Evolutionary conservation across 2,329 filamentous ascomycete genomes (phyloP), one percentile per base, ranked within the genome.

Genomic region (Colletotrichum tamarilloi): DNA sequence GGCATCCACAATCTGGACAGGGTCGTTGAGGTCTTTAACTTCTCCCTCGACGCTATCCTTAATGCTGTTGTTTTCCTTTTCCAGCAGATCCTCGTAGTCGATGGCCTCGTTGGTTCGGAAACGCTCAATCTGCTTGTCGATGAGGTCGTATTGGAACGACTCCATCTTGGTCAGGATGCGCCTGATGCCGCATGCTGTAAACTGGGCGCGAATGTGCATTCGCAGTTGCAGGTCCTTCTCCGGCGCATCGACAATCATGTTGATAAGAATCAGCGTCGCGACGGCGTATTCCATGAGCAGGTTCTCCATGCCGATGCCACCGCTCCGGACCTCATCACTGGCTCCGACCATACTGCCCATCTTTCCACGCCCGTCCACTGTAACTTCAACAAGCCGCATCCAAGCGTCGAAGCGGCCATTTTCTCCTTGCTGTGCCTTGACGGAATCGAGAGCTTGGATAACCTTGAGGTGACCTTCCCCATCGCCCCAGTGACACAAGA

Each of bases 361-460:
- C 88, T 98, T 99, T 78, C 97, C 97, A 79, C 97, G 93, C 52
- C 97, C 97, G 83, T 98, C 97, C 76, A 98, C 92, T 1, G 96
- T 98, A 77, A 98, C 96, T 84, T 98, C 97, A 55, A 98, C 96
- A 73, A 98, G 93, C 73, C 97, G 94, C 94, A 99, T 98, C 97
- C 97, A 99, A 49, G 95, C 92, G 83, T 99, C 97, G 80, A 99
- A 99, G 1, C 97, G 92, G 52, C 97, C 96, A 84, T 97, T 98
- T 82, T 98, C 97, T 74, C 93, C 93, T 79, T 95, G 92, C 79
- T 95, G 91, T 57, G 89, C 90, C 84, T 98, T 98, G 83, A 98
- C 93, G 81, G 93, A 90, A 81, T 99, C 97, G 86, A 98, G 91
- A 49, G 95, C 94, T 84, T 97, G 94, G 68, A 99, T 91, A 42